phyloP scores from a whole-genome alignment of 768 basidiomycete species.

The Suillus brevipes region DNA sequence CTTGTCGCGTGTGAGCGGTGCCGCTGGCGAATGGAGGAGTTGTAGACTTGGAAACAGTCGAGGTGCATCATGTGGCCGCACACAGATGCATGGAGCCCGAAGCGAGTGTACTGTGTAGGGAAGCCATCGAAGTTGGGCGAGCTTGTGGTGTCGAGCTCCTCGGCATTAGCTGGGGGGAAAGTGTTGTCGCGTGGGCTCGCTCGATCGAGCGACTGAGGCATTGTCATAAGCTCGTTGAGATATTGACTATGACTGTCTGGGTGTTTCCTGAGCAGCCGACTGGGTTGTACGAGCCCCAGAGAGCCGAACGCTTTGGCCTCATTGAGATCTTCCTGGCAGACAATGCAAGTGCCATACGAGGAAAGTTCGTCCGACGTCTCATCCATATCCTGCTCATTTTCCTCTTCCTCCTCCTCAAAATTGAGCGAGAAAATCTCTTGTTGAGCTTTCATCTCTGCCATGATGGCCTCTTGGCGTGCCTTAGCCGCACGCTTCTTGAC shows the following conservation, averaged over 20 bases:
- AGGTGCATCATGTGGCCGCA: slow-evolving; percentile 98
- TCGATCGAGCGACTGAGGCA: slow-evolving; percentile 68
- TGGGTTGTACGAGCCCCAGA: slow-evolving; percentile 86
- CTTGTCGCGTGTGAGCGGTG: slow-evolving; percentile 87
- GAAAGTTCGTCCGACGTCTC: slow-evolving; percentile 46
- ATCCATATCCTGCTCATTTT: slow-evolving; percentile 51
- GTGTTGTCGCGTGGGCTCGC: slow-evolving; percentile 30
- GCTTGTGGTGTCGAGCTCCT: slow-evolving; percentile 37
- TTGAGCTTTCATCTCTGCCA: slow-evolving; percentile 94
- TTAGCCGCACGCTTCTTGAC: slow-evolving; percentile 84
- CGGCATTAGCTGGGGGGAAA: slow-evolving; percentile 31
- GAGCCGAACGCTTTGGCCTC: slow-evolving; percentile 74
- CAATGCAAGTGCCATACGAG: slow-evolving; percentile 92
- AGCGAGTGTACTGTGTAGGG: slow-evolving; percentile 68
- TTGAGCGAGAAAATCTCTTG: slow-evolving; percentile 84
- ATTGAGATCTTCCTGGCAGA: slow-evolving; percentile 94
- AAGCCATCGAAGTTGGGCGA: slow-evolving; percentile 75
- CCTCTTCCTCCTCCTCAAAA: slow-evolving; percentile 76
- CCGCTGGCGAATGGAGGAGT: slow-evolving; percentile 79
- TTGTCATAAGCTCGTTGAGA: slow-evolving; percentile 71
- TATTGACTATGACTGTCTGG: slow-evolving; percentile 61
- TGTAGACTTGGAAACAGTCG: slow-evolving; percentile 91
- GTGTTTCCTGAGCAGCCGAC: slow-evolving; percentile 76
- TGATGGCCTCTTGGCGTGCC: slow-evolving; percentile 88
- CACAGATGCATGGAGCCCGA: slow-evolving; percentile 83